Evolutionary conservation across 495 filamentous ascomycete genomes (phyloP).

Genomic region (Glarea lozoyensis): DNA sequence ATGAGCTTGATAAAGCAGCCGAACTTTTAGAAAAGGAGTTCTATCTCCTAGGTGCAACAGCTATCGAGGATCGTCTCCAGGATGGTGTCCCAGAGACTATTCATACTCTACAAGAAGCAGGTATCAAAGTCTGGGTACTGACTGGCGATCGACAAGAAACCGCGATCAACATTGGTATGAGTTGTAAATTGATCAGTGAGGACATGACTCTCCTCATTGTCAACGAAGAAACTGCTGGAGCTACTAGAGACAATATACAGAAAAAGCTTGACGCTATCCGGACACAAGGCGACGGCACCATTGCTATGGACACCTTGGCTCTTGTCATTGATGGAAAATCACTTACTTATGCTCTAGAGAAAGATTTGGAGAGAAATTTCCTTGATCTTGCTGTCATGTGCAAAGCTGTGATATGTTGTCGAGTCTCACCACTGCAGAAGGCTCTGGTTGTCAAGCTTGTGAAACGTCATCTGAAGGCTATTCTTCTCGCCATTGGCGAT

Average conservation of each 20-base stretch:
- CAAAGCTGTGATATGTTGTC: slow-evolving; percentile 98
- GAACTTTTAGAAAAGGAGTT: slow-evolving; percentile 93
- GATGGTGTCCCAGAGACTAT: slow-evolving; percentile 99
- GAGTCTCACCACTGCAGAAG: slow-evolving; percentile 98
- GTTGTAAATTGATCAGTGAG: slow-evolving; percentile 95
- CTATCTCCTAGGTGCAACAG: slow-evolving; percentile 85
- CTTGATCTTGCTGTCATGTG: slow-evolving; percentile 90
- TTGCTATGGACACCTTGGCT: slow-evolving; percentile 80
- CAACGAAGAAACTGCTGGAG: slow-evolving; percentile 73
- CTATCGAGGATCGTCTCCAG: slow-evolving; percentile 94
- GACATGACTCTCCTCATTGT: slow-evolving; percentile 97
- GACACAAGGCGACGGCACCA: slow-evolving; percentile 56
- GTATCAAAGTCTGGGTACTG: slow-evolving; percentile 98
- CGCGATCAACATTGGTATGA: slow-evolving; percentile 99
- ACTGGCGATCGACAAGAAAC: slow-evolving; percentile 98
- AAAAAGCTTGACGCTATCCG: slow-evolving; percentile 89
- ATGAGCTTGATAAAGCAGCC: slow-evolving; percentile 95
- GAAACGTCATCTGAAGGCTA: slow-evolving; percentile 86
- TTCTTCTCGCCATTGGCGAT: slow-evolving; percentile 92
- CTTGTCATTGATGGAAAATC: slow-evolving; percentile 97
- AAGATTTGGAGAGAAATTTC: slow-evolving; percentile 87
- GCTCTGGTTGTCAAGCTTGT: slow-evolving; percentile 97
- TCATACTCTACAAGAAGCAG: slow-evolving; percentile 90
- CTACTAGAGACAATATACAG: slow-evolving; percentile 74
- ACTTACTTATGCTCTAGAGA: slow-evolving; percentile 87